Conservation (phyloP, 176 grass and related monocot species). For the Aegilops bicornis region DNA sequence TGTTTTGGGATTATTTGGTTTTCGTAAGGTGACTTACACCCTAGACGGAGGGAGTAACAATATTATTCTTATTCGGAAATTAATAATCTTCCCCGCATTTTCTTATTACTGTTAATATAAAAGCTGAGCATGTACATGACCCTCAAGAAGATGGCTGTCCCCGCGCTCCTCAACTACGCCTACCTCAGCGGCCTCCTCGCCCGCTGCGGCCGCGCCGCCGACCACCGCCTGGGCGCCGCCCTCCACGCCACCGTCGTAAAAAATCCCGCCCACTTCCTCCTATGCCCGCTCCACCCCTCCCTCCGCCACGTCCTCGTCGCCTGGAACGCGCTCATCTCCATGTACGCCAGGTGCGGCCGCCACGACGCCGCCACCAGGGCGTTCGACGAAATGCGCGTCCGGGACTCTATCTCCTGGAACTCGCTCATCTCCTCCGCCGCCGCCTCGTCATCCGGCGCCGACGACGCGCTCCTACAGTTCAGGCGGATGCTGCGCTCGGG, state of each 20-base stretch:
- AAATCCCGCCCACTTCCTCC: slow-evolving; percentile 33
- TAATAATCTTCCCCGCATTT: too few species aligned
- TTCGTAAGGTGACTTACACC: too few species aligned
- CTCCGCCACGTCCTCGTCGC: slow-evolving; percentile 38
- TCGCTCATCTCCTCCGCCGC: slow-evolving; percentile 55
- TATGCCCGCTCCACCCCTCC: slow-evolving; percentile 24
- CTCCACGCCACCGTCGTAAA: slow-evolving; percentile 69
- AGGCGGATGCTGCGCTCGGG: slow-evolving; percentile 46
- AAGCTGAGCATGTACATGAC: background rate
- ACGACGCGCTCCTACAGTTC: slow-evolving; percentile 44
- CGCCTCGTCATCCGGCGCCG: background rate
- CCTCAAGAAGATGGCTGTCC: slow-evolving; percentile 30
- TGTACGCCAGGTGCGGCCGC: slow-evolving; percentile 65
- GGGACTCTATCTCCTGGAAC: slow-evolving; percentile 87
- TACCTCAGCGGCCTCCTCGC: slow-evolving; percentile 63
- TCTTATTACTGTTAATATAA: background rate
- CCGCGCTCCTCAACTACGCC: slow-evolving; percentile 42
- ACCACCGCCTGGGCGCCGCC: slow-evolving; percentile 56
- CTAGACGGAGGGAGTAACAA: too few species aligned
- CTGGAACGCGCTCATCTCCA: slow-evolving; percentile 73
- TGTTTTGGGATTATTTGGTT: too few species aligned
- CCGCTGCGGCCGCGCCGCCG: slow-evolving; percentile 51
- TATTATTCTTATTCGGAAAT: too few species aligned
- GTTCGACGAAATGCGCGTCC: slow-evolving; percentile 78
- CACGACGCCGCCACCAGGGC: slow-evolving; percentile 40